phyloP scores from a whole-genome alignment of 1,284 basidiomycete genomes.

The Sanghuangporus baumii region DNA sequence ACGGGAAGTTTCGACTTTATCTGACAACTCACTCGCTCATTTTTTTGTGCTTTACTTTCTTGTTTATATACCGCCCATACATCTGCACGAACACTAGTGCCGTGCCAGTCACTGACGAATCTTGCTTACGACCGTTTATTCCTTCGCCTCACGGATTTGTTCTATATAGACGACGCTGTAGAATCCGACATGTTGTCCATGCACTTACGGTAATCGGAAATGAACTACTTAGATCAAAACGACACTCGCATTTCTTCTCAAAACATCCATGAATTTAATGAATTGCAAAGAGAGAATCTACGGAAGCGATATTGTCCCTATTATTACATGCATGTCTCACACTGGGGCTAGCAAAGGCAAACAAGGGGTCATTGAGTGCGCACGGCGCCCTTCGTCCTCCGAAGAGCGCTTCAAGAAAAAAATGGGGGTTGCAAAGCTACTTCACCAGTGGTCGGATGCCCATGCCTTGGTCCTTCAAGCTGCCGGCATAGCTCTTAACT shows the following conservation, averaged over 20 bases:
- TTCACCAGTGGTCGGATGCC: slow-evolving; percentile 37
- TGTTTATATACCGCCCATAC: not conserved
- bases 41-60: slow-evolving; percentile 6
- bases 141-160: not conserved
- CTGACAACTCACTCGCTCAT: too few species aligned
- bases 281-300: not conserved
- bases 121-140: not conserved
- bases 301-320: not conserved
- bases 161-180: not conserved
- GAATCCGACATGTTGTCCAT: not conserved
- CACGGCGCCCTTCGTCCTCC: not conserved
- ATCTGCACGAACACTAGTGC: not conserved
- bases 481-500: slow-evolving; percentile 32
- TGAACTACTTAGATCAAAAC: not conserved
- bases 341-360: not conserved
- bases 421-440: slow-evolving; percentile 19
- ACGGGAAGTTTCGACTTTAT: slow-evolving; percentile 4
- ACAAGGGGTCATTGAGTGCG: not conserved
- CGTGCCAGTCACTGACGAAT: not conserved
- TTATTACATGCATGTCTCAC: not conserved
- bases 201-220: not conserved
- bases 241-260: not conserved
- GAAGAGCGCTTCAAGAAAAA: slow-evolving; percentile 1
- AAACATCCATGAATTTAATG: not conserved
- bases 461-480: slow-evolving; percentile 35